Percentiles rank a stretch among this genome's conserved stretches.
Conservation (phyloP, 106 monocot species). For the Dendrobium officinale region DNA sequence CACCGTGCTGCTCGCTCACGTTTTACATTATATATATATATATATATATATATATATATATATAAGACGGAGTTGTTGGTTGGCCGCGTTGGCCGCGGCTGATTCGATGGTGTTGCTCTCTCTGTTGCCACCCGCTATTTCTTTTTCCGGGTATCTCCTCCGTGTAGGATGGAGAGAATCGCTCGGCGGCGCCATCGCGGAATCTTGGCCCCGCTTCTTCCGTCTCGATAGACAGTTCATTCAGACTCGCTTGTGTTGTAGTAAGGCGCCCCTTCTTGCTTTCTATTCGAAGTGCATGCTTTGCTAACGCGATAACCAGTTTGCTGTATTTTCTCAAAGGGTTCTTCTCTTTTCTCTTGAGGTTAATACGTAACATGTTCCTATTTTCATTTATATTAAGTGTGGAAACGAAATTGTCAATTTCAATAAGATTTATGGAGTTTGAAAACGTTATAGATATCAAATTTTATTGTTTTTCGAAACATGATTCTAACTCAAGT, state of each 20-base stretch:
- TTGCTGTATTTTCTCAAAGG: not conserved
- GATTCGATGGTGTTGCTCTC: conserved; percentile 10
- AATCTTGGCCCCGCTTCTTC: not conserved
- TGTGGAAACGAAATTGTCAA: not conserved
- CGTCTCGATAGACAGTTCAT: not conserved
- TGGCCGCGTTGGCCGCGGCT: not conserved
- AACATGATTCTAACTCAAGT: too few species aligned
- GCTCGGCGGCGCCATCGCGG: not conserved
- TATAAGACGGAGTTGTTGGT: not conserved
- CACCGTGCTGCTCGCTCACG: too few species aligned
- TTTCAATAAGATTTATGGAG: not conserved
- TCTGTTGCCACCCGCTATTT: not conserved
- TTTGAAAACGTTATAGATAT: not conserved
- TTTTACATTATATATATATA: not conserved
- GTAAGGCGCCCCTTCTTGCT: not conserved
- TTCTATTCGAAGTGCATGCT: not conserved
- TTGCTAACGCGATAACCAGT: not conserved
- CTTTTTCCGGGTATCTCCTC: conserved; percentile 13
- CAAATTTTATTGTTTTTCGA: too few species aligned
- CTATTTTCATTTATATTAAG: not conserved
- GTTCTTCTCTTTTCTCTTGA: not conserved
- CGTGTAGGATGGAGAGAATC: not conserved
- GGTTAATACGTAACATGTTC: not conserved
- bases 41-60: not conserved
- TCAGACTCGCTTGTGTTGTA: conserved; percentile 4